These are phyloP conservation scores for Heracleum sosnowskyi DNA, from an alignment of 129 eudicot genomes.

Conservation along the genomic window DNA sequence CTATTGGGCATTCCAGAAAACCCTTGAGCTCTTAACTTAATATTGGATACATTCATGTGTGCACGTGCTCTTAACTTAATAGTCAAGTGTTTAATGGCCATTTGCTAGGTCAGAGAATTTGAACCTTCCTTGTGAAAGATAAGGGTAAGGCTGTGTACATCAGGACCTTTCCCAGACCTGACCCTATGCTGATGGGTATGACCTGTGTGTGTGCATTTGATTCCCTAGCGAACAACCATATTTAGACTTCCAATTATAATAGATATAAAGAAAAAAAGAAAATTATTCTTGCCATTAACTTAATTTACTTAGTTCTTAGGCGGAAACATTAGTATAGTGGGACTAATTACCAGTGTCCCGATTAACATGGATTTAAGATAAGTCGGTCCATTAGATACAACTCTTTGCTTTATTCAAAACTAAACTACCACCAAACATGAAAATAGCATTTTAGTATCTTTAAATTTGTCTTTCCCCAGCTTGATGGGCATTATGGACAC, in stretches of 20 bases:
- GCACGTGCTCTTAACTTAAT: no score
- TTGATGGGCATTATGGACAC: not conserved
- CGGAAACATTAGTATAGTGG: not conserved
- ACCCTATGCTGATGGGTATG: no score
- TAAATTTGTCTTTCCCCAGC: not conserved
- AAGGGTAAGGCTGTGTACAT: no score
- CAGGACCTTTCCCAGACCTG: no score
- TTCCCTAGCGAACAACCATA: not conserved
- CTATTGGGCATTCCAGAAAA: not conserved
- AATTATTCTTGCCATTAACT: not conserved
- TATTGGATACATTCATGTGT: slow-evolving; percentile 1
- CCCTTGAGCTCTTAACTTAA: not conserved
- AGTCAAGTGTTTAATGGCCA: not conserved
- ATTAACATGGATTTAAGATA: not conserved
- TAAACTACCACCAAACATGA: not conserved
- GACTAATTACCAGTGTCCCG: not conserved
- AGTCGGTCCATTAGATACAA: not conserved
- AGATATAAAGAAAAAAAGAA: not conserved
- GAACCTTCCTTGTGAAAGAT: not conserved
- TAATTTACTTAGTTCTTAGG: not conserved
- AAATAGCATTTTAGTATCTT: no score
- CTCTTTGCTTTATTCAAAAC: not conserved
- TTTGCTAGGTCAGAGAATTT: not conserved
- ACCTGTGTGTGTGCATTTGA: not conserved
- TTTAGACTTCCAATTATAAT: no score